Evolutionary conservation across 2,329 filamentous ascomycete species (phyloP).

Genomic region (Trichophyton rubrum): DNA sequence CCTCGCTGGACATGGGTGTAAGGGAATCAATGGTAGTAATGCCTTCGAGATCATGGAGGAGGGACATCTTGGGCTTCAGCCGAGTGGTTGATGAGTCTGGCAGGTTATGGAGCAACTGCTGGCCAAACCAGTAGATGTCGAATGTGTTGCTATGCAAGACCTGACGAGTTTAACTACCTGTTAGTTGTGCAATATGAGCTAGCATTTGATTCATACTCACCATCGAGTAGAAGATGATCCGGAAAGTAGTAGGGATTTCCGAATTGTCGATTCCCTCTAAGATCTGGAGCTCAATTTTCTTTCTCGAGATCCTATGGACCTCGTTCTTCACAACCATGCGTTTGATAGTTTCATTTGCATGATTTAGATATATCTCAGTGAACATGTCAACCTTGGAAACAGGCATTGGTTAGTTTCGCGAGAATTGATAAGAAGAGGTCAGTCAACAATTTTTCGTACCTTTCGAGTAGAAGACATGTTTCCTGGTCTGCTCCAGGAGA

Average conservation of each 20-base stretch:
- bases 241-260: constrained; percentile 14
- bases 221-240: constrained; percentile 17
- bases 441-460: neutral
- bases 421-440: neutral
- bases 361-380: constrained; percentile 15
- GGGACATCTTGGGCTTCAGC: constrained; percentile 12
- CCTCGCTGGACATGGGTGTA: neutral
- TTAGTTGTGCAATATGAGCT: neutral
- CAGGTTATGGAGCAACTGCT: constrained; percentile 11
- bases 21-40: neutral
- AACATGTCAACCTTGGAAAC: constrained; percentile 7
- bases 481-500: neutral
- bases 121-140: constrained; percentile 17
- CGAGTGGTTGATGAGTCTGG: constrained; percentile 12
- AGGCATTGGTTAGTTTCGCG: neutral
- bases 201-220: constrained; percentile 7
- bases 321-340: constrained; percentile 10
- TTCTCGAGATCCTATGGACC: constrained; percentile 14
- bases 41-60: neutral
- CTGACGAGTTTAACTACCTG: constrained; percentile 7
- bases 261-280: constrained; percentile 15
- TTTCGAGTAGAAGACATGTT: neutral
- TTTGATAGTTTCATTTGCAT: constrained; percentile 15
- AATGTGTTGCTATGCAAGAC: constrained; percentile 17
- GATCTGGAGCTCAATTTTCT: constrained; percentile 17